Evolutionary conservation across 2,329 filamentous ascomycete genomes (phyloP), one percentile per base, ranked within the genome.

Genomic region (Aspergillus sp.): DNA sequence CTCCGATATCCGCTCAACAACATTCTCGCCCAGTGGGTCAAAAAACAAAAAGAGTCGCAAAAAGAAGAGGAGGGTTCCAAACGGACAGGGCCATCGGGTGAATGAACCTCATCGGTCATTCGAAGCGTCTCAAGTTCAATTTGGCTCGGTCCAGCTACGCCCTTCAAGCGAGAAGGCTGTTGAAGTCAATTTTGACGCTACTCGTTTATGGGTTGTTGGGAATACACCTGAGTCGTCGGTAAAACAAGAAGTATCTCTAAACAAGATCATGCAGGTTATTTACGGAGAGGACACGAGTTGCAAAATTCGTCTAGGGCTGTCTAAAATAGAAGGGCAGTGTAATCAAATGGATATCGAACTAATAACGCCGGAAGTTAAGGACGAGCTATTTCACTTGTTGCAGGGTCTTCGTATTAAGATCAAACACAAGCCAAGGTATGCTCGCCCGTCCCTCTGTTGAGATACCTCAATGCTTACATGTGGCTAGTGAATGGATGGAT

Each of bases 401-500:
- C 20, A 48, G 10, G 46, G 49, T 2, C 33, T 41, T 13, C 27
- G 41, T 5, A 44, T 55, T 25, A 58, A 52, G 6, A 27, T 59
- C 6, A 33, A 43, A 4, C 35, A 43, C 1, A 70, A 59, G 49
- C 13, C 42, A 2, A 46, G 50, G 66, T 69, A 59, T 30, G 64
- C 53, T 7, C 32, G 17, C 10, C 25, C 9, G 4, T 4, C 19
- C 13, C 10, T 41, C 46, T 3, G 17, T 27, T 39, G 23, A 13
- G 7, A 10, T 15, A 7, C 9, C 23, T 9, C 41, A 27, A 32
- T 10, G 45, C 53, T 56, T 49, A 53, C 47, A 23, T 41, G 20
- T 15, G 30, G 19, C 44, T 33, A 70, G 67, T 32, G 47, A 53
- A 13, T 65, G 60, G 58, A 64, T 71, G 61, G 57, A 68, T 32